A percentile compares a stretch with the other conserved stretches of the same genome.
Conservation (phyloP, 768 basidiomycete species). For the Boletus subparvulus region DNA sequence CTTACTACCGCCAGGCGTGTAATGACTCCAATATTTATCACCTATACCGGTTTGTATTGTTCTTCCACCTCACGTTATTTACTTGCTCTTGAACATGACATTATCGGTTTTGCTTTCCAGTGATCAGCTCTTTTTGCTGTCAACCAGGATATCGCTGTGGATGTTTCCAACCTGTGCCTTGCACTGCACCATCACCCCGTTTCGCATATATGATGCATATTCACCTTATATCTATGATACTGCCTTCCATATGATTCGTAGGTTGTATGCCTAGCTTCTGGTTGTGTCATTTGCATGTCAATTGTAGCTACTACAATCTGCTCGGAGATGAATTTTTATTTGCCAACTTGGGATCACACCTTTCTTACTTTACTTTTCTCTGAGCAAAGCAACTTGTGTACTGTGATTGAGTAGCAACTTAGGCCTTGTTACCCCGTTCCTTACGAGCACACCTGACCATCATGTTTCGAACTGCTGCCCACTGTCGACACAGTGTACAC, state of each 20-base stretch:
- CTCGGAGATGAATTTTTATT: background rate
- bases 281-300: conserved; percentile 3
- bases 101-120: conserved; percentile 5
- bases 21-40: conserved; percentile 10
- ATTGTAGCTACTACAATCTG: conserved; percentile 17
- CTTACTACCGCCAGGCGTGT: background rate
- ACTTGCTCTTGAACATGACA: conserved; percentile 14
- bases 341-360: too few relatives aligned
- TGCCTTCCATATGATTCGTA: conserved; percentile 5
- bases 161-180: conserved; percentile 1
- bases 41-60: conserved; percentile 2
- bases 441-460: too few relatives aligned
- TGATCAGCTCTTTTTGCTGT: conserved; percentile 12
- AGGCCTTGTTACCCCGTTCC: too few relatives aligned
- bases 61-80: conserved; percentile 5
- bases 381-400: too few relatives aligned
- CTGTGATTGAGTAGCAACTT: too few relatives aligned
- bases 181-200: conserved; percentile 2
- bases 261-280: conserved; percentile 27
- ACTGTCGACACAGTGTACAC: background rate
- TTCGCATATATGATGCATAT: conserved; percentile 15
- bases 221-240: conserved; percentile 18
- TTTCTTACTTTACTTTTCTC: background rate
- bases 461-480: conserved; percentile 2
- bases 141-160: conserved; percentile 7